Conservation (phyloP, 1,284 basidiomycete species). For the Ceratobasidium sp. region DNA sequence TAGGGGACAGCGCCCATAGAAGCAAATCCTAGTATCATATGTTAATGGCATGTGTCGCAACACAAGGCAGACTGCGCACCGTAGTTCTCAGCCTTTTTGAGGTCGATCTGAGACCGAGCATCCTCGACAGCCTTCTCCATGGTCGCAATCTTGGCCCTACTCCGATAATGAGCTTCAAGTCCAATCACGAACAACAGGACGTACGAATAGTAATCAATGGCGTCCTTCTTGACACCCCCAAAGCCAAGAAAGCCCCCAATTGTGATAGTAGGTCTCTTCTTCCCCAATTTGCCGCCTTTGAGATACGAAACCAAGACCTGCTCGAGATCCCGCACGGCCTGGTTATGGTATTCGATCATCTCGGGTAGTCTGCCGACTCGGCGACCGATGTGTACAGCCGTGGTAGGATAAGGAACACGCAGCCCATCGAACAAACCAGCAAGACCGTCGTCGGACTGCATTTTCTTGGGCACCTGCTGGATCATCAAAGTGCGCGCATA, state of each 20-base stretch:
- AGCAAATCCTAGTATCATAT: conserved; percentile 72
- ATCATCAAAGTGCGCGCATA: conserved; percentile 85
- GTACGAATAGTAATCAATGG: conserved; percentile 87
- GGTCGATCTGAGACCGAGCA: conserved; percentile 79
- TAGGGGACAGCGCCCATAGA: conserved; percentile 94
- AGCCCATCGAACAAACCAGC: conserved; percentile 76
- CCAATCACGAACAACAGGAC: conserved; percentile 53
- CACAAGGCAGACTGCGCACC: conserved; percentile 56
- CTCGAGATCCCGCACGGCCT: conserved; percentile 88
- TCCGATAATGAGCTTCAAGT: conserved; percentile 39
- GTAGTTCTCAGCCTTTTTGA: conserved; percentile 83
- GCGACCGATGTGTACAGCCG: conserved; percentile 84
- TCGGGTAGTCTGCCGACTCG: conserved; percentile 81
- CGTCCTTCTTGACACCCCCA: conserved; percentile 82
- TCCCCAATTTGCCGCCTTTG: conserved; percentile 78
- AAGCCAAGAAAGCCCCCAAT: conserved; percentile 79
- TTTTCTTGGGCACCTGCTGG: conserved; percentile 78
- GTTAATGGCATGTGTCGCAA: conserved; percentile 9
- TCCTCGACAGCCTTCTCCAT: conserved; percentile 85
- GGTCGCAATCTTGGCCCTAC: conserved; percentile 72
- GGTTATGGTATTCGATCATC: conserved; percentile 87
- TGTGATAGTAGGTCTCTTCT: conserved; percentile 79
- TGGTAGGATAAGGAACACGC: conserved; percentile 86
- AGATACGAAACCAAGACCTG: conserved; percentile 86
- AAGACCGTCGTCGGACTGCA: conserved; percentile 82